Evolutionary conservation across 495 filamentous ascomycete species (phyloP).

Genomic region (Trichocladium uniseriatum): DNA sequence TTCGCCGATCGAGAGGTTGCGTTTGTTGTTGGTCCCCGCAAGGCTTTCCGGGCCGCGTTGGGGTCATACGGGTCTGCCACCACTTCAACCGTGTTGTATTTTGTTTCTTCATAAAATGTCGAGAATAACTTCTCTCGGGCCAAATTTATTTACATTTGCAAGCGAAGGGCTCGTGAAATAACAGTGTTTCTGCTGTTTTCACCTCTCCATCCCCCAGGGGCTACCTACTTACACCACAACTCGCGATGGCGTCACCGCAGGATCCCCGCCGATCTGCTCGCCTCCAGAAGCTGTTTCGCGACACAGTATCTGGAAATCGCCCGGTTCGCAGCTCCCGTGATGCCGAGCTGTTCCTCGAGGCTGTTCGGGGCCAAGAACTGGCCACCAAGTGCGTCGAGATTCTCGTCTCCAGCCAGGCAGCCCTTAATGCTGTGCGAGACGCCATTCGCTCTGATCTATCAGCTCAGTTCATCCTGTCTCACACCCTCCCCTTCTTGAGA

Average conservation of each 20-base stretch:
- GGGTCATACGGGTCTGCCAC: background rate
- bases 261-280: conserved; percentile 11
- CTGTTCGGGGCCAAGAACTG: conserved; percentile 42
- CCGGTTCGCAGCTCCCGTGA: conserved; percentile 22
- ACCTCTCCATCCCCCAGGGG: no score
- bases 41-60: background rate
- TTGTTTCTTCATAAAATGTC: no score
- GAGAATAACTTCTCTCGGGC: no score
- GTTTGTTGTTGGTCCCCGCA: background rate
- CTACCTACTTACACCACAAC: no score
- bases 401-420: conserved; percentile 42
- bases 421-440: conserved; percentile 38
- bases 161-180: no score
- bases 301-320: conserved; percentile 21
- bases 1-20: background rate
- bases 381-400: conserved; percentile 44
- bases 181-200: no score
- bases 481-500: conserved; percentile 27
- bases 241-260: conserved; percentile 4
- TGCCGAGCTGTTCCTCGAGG: conserved; percentile 53
- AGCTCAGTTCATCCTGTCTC: conserved; percentile 41
- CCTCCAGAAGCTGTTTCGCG: conserved; percentile 24
- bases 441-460: conserved; percentile 44
- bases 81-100: background rate
- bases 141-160: no score